Conservation (phyloP, 164 flowering plant species). For the Aristolochia californica region DNA sequence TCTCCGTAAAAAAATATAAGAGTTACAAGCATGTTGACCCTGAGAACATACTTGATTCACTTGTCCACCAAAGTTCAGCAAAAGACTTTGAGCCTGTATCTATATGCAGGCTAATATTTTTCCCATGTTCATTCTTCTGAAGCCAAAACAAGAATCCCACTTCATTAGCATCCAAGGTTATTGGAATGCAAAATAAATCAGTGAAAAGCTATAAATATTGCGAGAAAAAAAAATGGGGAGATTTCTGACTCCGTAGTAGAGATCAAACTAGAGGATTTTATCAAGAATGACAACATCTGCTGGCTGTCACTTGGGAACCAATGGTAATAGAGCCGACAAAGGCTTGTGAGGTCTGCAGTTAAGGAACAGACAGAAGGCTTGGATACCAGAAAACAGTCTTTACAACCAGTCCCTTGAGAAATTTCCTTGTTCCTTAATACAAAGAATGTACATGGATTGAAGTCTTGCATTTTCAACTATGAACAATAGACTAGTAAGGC, state of each 20-base stretch:
- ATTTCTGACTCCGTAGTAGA: not conserved
- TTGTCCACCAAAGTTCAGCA: no score
- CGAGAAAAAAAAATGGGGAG: not conserved
- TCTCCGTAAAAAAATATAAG: no score
- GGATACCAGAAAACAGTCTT: conserved; percentile 4
- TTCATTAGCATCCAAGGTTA: no score
- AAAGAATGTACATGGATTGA: no score
- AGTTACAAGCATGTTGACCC: no score
- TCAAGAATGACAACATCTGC: conserved; percentile 12
- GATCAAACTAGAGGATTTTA: conserved; percentile 11
- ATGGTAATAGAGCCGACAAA: not conserved
- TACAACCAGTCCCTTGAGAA: not conserved
- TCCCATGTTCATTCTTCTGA: not conserved
- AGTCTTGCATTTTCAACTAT: no score
- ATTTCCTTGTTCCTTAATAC: not conserved
- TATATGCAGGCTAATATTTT: no score
- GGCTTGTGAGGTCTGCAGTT: conserved; percentile 3
- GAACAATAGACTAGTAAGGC: not conserved
- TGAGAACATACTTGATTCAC: no score
- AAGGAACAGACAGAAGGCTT: conserved; percentile 7
- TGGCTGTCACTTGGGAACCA: conserved; percentile 9
- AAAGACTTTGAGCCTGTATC: no score
- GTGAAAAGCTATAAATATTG: not conserved
- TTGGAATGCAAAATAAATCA: not conserved
- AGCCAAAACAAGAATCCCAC: no score